Evolutionary conservation across 208 protist genomes (phyloP), one percentile per base, ranked within the genome.

Genomic region (Leishmania guyanensis): DNA sequence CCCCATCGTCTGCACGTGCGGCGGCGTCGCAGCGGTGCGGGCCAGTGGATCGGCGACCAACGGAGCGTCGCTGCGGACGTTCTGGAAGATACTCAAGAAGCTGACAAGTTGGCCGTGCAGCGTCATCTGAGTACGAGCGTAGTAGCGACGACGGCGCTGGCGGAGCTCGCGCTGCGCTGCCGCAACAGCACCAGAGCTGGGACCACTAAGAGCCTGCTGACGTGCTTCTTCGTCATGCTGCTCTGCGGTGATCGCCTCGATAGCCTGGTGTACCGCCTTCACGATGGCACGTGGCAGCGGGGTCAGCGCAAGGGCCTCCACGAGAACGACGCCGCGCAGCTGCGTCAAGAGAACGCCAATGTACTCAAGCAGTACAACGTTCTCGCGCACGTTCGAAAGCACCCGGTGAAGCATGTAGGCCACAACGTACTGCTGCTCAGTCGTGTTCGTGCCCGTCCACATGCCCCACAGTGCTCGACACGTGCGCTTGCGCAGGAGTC

Each of bases 281-380:
- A 89, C 84, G 2, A 92, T 58, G 6, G 84, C 86, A 0, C 65
- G 60, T 26, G 84, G 82, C 43, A 92, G 62, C 53, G 78, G 69
- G 10, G 86, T 89, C 22, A 76, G 78, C n/a, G 85, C 81, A 36
- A 92, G 82, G 48, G 86, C 78, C 58, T 89, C 82, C n/a, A 83
- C 75, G 68, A 85, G 78, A 3, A 82, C 81, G 17, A 84, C 69
- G 5, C 76, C 85, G 29, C 74, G 73, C 65, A 82, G 77, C 81
- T 96, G 92, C 2, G 90, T 91, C 26, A 96, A 83, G 5, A 96
- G 78, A 8, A 96, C 88, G 20, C 82, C 90, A 48, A 94, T 78
- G 75, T 93, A 84, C 82, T 96, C 89, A 29, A 96, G 85, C 73
- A 96, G 79, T 62, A 87, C 83, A 51, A 87, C 87, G 53, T 92